Evolutionary conservation across 768 basidiomycete genomes (phyloP).

Genomic region (Tulasnella sp.): DNA sequence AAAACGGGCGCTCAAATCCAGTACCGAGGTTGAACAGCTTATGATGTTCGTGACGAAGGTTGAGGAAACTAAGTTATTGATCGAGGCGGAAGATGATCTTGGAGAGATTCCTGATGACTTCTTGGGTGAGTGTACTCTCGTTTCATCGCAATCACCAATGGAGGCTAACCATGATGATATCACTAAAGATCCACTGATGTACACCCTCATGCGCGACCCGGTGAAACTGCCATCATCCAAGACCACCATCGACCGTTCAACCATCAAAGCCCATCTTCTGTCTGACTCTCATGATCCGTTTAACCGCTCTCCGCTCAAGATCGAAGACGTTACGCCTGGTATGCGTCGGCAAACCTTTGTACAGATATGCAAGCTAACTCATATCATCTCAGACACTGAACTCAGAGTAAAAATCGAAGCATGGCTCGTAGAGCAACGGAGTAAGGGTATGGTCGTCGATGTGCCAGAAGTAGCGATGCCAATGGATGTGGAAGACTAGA

Average conservation of each 20-base stretch:
- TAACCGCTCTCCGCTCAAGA: slow-evolving; percentile 71
- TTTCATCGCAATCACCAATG: not conserved
- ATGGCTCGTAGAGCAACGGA: slow-evolving; percentile 26
- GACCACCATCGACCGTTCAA: slow-evolving; percentile 69
- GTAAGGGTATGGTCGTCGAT: slow-evolving; percentile 6
- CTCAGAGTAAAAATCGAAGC: slow-evolving; percentile 30
- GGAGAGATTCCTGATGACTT: slow-evolving; percentile 94
- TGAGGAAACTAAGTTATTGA: slow-evolving; percentile 64
- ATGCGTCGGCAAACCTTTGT: not conserved
- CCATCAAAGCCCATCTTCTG: slow-evolving; percentile 89
- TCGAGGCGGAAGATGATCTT: slow-evolving; percentile 84
- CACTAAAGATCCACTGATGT: slow-evolving; percentile 71
- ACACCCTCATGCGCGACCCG: slow-evolving; percentile 89
- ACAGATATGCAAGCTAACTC: not conserved
- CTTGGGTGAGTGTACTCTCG: slow-evolving; percentile 53
- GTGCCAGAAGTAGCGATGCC: not conserved
- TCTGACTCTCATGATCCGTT: slow-evolving; percentile 92
- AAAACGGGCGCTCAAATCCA: slow-evolving; percentile 55
- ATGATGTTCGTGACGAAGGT: slow-evolving; percentile 64
- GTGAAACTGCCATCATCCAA: slow-evolving; percentile 79
- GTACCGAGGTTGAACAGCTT: slow-evolving; percentile 61
- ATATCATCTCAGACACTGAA: slow-evolving; percentile 25
- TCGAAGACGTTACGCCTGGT: slow-evolving; percentile 75
- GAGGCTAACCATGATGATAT: not conserved
- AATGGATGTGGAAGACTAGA: slow-evolving; percentile 11